phyloP scores from a whole-genome alignment of 768 basidiomycete genomes.

The Suillus lakei region DNA sequence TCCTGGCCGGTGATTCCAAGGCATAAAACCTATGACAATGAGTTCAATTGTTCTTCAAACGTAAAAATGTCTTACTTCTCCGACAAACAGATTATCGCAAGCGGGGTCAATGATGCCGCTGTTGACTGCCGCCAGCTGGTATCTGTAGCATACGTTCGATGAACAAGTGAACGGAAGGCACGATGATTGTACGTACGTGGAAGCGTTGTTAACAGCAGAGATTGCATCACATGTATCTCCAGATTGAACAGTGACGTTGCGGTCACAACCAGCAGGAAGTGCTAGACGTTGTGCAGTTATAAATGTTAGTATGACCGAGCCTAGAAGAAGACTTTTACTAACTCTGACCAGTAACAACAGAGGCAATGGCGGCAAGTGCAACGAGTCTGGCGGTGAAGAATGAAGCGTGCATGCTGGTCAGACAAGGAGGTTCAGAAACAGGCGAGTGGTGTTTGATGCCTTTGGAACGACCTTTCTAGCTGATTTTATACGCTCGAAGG shows the following conservation, averaged over 20 bases:
- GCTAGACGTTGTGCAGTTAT: neutral
- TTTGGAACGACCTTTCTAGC: neutral
- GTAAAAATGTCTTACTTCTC: constrained; percentile 41
- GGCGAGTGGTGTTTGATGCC: neutral
- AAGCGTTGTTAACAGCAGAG: constrained; percentile 50
- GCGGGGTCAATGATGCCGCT: constrained; percentile 48
- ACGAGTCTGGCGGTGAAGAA: constrained; percentile 20
- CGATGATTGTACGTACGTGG: constrained; percentile 43
- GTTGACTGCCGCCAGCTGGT: constrained; percentile 63
- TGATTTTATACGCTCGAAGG: constrained; percentile 25
- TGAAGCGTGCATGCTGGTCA: constrained; percentile 24
- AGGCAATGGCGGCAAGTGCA: constrained; percentile 6
- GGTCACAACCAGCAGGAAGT: constrained; percentile 44
- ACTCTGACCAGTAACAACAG: constrained; percentile 20
- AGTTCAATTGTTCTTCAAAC: neutral
- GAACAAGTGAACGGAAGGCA: neutral
- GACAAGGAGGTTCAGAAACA: neutral
- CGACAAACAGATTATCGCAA: constrained; percentile 62
- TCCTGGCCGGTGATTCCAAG: constrained; percentile 62
- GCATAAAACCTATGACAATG: constrained; percentile 48
- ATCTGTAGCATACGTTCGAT: constrained; percentile 47
- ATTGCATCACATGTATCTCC: constrained; percentile 64
- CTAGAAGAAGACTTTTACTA: constrained; percentile 9
- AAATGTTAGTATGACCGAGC: neutral
- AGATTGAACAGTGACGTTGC: constrained; percentile 52